phyloP scores from a whole-genome alignment of 169 alveolate species.

The Cryptosporidium muris region DNA sequence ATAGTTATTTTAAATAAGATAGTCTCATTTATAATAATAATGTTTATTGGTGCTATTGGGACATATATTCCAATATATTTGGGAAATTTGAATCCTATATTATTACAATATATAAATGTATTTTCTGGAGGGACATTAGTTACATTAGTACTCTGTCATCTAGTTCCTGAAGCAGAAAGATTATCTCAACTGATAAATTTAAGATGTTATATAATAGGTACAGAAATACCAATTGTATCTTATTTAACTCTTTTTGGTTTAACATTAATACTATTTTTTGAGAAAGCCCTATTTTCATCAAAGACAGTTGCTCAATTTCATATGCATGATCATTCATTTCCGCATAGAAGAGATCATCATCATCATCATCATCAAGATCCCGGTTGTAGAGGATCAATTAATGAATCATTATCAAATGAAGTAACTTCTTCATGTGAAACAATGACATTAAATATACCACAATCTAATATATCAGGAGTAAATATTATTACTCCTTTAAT shows the following conservation, averaged over 20 bases:
- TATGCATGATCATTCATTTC: slow-evolving; percentile 69
- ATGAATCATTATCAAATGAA: background rate
- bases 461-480: background rate
- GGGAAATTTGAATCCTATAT: slow-evolving; percentile 46
- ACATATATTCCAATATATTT: slow-evolving; percentile 63
- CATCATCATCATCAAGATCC: slow-evolving; percentile 71
- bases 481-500: slow-evolving; percentile 2
- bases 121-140: slow-evolving; percentile 66
- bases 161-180: slow-evolving; percentile 60
- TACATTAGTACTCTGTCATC: slow-evolving; percentile 52
- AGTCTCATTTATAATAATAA: slow-evolving; percentile 25
- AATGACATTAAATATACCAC: background rate
- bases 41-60: slow-evolving; percentile 55
- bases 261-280: slow-evolving; percentile 51
- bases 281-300: slow-evolving; percentile 52
- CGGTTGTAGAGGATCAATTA: slow-evolving; percentile 50
- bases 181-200: slow-evolving; percentile 20
- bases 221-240: slow-evolving; percentile 55
- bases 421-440: slow-evolving; percentile 42
- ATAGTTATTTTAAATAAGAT: slow-evolving; percentile 33
- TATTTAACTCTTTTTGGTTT: slow-evolving; percentile 55
- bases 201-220: slow-evolving; percentile 6
- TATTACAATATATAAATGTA: slow-evolving; percentile 64
- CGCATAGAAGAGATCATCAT: slow-evolving; percentile 67
- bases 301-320: slow-evolving; percentile 64